These are phyloP conservation scores for Silene uniflora DNA, from an alignment of 148 eudicot genomes.

Conservation along the genomic window DNA sequence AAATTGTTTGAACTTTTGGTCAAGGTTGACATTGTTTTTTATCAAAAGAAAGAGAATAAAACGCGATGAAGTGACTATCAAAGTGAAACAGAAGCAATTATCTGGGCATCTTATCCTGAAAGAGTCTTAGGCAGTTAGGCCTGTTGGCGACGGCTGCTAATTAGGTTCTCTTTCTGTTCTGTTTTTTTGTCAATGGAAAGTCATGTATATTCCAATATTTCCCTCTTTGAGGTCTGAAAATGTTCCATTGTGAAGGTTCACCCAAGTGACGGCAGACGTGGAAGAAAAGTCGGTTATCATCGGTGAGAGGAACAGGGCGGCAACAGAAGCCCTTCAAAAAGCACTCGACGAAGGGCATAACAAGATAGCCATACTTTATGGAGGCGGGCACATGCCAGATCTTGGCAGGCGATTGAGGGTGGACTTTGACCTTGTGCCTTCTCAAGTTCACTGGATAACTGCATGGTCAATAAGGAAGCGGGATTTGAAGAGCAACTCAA, in stretches of 20 bases:
- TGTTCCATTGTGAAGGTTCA: slow-evolving; percentile 46
- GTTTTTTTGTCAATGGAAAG: neutral
- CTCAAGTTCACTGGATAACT: slow-evolving; percentile 78
- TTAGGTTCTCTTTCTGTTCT: neutral
- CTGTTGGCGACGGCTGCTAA: neutral
- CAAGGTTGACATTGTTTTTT: neutral
- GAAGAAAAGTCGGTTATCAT: slow-evolving; percentile 86
- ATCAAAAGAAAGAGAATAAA: neutral
- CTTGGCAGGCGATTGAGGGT: slow-evolving; percentile 69
- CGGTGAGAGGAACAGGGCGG: slow-evolving; percentile 93
- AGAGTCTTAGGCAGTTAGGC: neutral
- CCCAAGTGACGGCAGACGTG: slow-evolving; percentile 66
- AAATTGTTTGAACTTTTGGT: neutral
- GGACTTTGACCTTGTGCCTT: slow-evolving; percentile 76
- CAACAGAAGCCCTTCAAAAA: slow-evolving; percentile 58
- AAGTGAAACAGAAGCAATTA: neutral
- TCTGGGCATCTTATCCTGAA: neutral
- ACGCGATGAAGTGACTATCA: neutral
- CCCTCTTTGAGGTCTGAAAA: neutral
- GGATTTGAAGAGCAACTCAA: slow-evolving; percentile 46
- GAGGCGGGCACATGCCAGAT: slow-evolving; percentile 99
- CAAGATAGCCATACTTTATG: slow-evolving; percentile 85
- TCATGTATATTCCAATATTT: neutral
- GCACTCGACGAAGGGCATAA: slow-evolving; percentile 75
- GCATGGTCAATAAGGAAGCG: slow-evolving; percentile 83